Evolutionary conservation across 2,329 filamentous ascomycete genomes (phyloP).

Genomic region (Elsinoe australis): DNA sequence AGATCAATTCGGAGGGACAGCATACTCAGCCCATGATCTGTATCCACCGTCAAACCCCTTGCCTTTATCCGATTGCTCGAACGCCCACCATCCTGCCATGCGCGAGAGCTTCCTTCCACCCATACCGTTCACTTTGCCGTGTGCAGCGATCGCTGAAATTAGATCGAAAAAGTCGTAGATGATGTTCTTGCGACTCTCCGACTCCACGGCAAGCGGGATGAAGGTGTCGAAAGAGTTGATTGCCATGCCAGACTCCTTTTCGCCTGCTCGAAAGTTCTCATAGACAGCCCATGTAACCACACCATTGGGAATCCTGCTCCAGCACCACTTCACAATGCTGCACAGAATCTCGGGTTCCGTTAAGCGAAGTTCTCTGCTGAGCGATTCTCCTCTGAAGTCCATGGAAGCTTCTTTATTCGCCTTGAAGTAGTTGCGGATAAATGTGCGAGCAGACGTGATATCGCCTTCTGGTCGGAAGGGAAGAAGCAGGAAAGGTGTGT

Average conservation of each 20-base stretch:
- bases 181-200: constrained; percentile 73
- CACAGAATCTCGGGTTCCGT: constrained; percentile 79
- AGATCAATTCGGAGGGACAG: constrained; percentile 6
- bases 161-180: constrained; percentile 97
- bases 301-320: constrained; percentile 83
- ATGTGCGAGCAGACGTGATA: constrained; percentile 82
- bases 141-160: constrained; percentile 79
- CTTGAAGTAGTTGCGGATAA: constrained; percentile 88
- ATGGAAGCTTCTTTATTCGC: constrained; percentile 52
- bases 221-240: constrained; percentile 94
- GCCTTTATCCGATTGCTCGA: constrained; percentile 78
- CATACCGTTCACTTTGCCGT: constrained; percentile 87
- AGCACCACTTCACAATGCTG: constrained; percentile 96
- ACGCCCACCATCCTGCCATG: constrained; percentile 97
- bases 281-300: constrained; percentile 97
- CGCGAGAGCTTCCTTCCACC: constrained; percentile 88
- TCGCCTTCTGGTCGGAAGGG: constrained; percentile 92
- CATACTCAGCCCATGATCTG: constrained; percentile 73
- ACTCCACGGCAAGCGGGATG: constrained; percentile 87
- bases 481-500: constrained; percentile 84
- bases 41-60: constrained; percentile 95
- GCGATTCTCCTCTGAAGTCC: constrained; percentile 55
- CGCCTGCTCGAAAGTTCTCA: constrained; percentile 88
- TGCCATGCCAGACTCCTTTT: constrained; percentile 86
- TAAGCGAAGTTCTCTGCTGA: constrained; percentile 82